Evolutionary conservation across 805 yeast species (phyloP), one percentile per base, ranked within the genome.

Genomic region (Isabelozyma gotoi): DNA sequence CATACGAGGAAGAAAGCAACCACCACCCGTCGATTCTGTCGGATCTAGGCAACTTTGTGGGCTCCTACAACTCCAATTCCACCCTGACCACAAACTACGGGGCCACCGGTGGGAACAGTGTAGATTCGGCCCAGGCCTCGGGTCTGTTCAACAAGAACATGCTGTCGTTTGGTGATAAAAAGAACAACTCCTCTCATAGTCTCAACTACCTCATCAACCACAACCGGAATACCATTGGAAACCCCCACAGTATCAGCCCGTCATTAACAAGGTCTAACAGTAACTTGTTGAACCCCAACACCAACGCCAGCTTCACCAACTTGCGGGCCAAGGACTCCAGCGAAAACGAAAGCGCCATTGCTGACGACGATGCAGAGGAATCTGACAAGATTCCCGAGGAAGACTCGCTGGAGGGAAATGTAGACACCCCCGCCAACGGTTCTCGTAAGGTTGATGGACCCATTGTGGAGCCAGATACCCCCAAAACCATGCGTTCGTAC

Each of bases 41-140:
- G 5, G 74, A 68, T 20, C 47, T 67, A 19, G 74, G 67, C 18
- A 68, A 71, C 36, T 55, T 69, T 36, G 73, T 65, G 11, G 74
- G 74, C 3, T 68, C 74, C 1, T 69, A 56, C 52, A 68, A 68
- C 44, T 69, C 74, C 1, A 68, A 63, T 49, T 68, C 74, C 2
- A 67, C 75, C 2, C 68, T 63, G 65, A 64, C 67, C 11, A 66
- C 72, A 1, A 63, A 67, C 45, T 68, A 65, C 50, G 73, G 72
- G 15, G 45, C 50, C 27, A 16, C 40, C 8, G 55, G 49, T 35
- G 43, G 43, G 7, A 47, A 45, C 18, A 47, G 46, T 34, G 36
- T 33, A 2, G 54, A 50, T 11, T 50, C 54, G 2, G 38, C 39
- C 7, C 40, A 31, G 7, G 29, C 15, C 14, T n/a, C 20, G 14